Evolutionary conservation across 202 grass and related monocot species (phyloP).

Genomic region (Eragrostis tef): DNA sequence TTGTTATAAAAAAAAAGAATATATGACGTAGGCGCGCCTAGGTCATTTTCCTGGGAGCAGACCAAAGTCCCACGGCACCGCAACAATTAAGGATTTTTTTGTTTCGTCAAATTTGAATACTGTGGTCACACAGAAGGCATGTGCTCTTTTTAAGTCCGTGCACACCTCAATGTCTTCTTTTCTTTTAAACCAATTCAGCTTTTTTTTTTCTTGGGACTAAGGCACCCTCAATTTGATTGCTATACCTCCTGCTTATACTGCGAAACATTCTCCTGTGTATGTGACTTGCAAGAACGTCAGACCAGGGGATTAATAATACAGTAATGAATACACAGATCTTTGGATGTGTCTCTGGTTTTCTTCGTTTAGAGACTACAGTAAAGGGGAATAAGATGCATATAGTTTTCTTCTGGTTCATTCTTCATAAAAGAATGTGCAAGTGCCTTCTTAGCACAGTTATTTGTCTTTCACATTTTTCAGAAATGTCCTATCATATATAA

Average conservation of each 20-base stretch:
- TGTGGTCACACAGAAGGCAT: neutral
- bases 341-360: neutral
- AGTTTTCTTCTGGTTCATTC: neutral
- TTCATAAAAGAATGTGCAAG: neutral
- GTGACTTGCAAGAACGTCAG: neutral
- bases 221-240: neutral
- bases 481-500: slow-evolving; percentile 29
- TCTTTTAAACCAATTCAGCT: neutral
- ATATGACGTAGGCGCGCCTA: neutral
- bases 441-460: neutral
- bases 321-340: slow-evolving; percentile 4
- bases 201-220: too few relatives aligned
- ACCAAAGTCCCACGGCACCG: neutral
- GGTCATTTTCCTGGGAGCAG: slow-evolving; percentile 33
- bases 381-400: neutral
- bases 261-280: neutral
- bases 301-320: neutral
- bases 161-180: neutral
- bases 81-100: neutral
- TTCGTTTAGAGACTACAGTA: neutral
- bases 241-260: neutral
- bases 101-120: too few relatives aligned
- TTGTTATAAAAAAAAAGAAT: neutral
- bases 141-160: neutral
- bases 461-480: neutral